Evolutionary conservation across 805 yeast species (phyloP).

Genomic region (Wickerhamomyces silvicola): DNA sequence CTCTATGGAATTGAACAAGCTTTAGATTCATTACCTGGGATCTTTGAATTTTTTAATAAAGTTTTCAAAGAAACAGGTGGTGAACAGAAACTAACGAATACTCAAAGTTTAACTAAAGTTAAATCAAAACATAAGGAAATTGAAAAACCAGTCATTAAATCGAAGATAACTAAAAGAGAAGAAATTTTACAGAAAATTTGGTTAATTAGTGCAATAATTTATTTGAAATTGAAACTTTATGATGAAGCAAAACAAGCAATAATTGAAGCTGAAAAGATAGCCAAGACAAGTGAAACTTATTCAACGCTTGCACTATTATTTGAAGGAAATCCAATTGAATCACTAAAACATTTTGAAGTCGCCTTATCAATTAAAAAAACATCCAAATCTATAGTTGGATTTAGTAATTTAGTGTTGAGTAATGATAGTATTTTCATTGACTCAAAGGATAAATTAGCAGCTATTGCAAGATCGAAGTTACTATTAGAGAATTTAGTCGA

Average conservation of each 20-base stretch:
- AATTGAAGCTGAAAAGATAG: constrained; percentile 61
- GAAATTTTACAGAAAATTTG: constrained; percentile 54
- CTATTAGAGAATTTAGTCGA: constrained; percentile 31
- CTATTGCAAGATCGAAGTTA: constrained; percentile 34
- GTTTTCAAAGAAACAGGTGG: constrained; percentile 35
- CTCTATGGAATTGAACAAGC: constrained; percentile 52
- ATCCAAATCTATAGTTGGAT: constrained; percentile 14
- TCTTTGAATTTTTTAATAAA: constrained; percentile 51
- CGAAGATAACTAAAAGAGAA: constrained; percentile 22
- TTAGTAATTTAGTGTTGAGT: constrained; percentile 13
- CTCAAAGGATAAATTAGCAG: constrained; percentile 51
- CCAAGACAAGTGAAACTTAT: constrained; percentile 42
- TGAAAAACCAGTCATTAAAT: not conserved
- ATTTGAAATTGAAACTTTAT: constrained; percentile 44
- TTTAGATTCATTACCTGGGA: constrained; percentile 57
- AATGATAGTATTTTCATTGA: constrained; percentile 37
- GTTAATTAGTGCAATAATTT: constrained; percentile 67
- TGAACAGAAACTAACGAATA: constrained; percentile 8
- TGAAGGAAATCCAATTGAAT: constrained; percentile 25
- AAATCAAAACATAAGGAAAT: constrained; percentile 12
- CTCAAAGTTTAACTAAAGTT: constrained; percentile 14
- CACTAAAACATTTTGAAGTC: constrained; percentile 60
- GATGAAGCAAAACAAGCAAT: constrained; percentile 68
- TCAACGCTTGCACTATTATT: constrained; percentile 37
- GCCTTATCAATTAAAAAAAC: constrained; percentile 20